Percentiles rank a stretch among this genome's conserved stretches.
Conservation (phyloP, 2,329 filamentous ascomycete genomes). For the Verticillium longisporum region DNA sequence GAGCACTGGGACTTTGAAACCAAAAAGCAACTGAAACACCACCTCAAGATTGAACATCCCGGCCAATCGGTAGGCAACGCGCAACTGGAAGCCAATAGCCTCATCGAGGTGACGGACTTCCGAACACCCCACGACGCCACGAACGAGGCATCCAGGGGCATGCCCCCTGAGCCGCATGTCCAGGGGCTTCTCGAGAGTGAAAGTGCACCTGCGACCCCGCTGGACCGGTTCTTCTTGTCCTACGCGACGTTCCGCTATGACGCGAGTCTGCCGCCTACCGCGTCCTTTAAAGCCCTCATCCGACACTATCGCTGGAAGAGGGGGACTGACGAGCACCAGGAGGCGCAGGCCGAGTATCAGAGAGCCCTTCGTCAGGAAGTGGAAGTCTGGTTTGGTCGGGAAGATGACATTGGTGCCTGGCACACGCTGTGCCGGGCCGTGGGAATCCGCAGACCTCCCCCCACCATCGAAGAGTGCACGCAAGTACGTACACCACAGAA, state of each 20-base stretch:
- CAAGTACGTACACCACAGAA: background rate
- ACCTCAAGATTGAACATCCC: background rate
- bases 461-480: background rate
- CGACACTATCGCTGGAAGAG: background rate
- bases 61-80: background rate
- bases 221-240: slow-evolving; percentile 11
- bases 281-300: background rate
- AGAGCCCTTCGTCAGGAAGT: slow-evolving; percentile 1
- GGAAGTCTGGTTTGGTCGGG: slow-evolving; percentile 1
- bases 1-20: background rate
- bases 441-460: background rate
- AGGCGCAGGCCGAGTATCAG: background rate
- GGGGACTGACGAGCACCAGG: background rate
- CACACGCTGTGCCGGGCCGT: slow-evolving; percentile 2
- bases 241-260: slow-evolving; percentile 4
- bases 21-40: background rate
- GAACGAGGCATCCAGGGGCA: background rate
- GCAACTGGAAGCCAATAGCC: background rate
- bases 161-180: background rate
- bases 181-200: background rate
- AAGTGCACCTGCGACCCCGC: slow-evolving; percentile 6
- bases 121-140: background rate
- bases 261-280: slow-evolving; percentile 1
- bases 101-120: background rate
- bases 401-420: slow-evolving; percentile 3